Evolutionary conservation across 2,329 filamentous ascomycete genomes (phyloP).

Genomic region (Parastagonospora avenae): DNA sequence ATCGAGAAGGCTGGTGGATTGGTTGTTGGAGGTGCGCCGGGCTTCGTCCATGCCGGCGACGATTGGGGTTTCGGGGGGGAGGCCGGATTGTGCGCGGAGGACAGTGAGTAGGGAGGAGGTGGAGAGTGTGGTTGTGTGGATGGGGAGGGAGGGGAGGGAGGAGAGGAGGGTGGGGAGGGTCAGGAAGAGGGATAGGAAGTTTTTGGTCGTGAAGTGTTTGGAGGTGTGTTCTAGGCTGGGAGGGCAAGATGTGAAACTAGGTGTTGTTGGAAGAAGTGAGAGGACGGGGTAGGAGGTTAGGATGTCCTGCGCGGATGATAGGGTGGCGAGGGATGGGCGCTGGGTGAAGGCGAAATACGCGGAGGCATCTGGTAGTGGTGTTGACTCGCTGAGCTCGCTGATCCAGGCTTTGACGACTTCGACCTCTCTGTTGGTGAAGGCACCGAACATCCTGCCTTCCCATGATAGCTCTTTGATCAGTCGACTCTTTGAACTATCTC

Average conservation of each 20-base stretch:
- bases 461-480: conserved; percentile 52
- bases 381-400: conserved; percentile 33
- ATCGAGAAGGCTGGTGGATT: conserved; percentile 37
- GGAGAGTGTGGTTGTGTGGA: conserved; percentile 38
- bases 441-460: conserved; percentile 57
- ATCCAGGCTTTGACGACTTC: conserved; percentile 49
- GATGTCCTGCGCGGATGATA: conserved; percentile 6
- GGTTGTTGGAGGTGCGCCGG: conserved; percentile 24
- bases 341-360: conserved; percentile 28
- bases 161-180: conserved; percentile 47
- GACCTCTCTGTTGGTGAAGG: conserved; percentile 54
- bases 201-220: not conserved
- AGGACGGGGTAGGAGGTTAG: conserved; percentile 16
- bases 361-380: conserved; percentile 7
- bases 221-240: not conserved
- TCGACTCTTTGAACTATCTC: conserved; percentile 48
- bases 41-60: conserved; percentile 52
- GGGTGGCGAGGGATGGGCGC: not conserved
- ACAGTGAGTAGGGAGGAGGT: conserved; percentile 46
- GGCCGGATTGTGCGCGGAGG: conserved; percentile 49
- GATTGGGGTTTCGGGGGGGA: conserved; percentile 40
- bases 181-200: conserved; percentile 43
- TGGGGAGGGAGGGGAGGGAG: conserved; percentile 42
- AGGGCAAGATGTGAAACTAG: not conserved
- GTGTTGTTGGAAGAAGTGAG: not conserved